Evolutionary conservation across 257 asterid genomes (phyloP).

Genomic region (Nicotiana sylvestris): DNA sequence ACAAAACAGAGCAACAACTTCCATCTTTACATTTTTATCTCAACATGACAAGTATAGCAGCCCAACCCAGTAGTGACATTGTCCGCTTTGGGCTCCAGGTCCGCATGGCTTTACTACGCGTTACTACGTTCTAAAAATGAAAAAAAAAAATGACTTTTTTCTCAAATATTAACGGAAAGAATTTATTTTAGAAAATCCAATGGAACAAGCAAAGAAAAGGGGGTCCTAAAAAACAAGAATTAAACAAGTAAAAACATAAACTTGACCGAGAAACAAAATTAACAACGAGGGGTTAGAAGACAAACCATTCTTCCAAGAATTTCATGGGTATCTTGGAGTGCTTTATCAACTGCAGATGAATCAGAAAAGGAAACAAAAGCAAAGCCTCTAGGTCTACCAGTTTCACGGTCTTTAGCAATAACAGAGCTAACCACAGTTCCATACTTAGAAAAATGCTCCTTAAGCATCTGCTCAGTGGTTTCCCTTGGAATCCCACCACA

Average conservation of each 20-base stretch:
- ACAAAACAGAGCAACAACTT: background rate
- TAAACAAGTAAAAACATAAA: background rate
- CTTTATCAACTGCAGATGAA: slow-evolving; percentile 56
- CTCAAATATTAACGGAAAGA: background rate
- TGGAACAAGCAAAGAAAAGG: background rate
- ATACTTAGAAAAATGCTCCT: slow-evolving; percentile 55
- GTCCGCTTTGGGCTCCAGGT: too few relatives aligned
- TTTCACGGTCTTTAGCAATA: slow-evolving; percentile 54
- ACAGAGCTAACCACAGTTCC: slow-evolving; percentile 59
- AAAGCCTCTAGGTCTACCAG: slow-evolving; percentile 76
- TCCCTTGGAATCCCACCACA: slow-evolving; percentile 92
- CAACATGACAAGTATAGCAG: background rate
- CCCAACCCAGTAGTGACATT: too few relatives aligned
- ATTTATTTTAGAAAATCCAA: background rate
- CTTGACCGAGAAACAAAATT: background rate
- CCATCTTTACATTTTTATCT: background rate
- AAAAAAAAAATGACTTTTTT: too few relatives aligned
- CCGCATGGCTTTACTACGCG: too few relatives aligned
- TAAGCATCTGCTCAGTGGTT: slow-evolving; percentile 62
- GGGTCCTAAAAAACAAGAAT: background rate
- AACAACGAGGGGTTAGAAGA: background rate
- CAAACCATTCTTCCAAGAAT: slow-evolving; percentile 73
- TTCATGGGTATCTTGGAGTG: slow-evolving; percentile 65
- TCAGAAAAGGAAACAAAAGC: slow-evolving; percentile 81
- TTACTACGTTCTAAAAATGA: background rate